phyloP scores from a whole-genome alignment of 495 filamentous ascomycete species.

The Chaetomium cochliodes region DNA sequence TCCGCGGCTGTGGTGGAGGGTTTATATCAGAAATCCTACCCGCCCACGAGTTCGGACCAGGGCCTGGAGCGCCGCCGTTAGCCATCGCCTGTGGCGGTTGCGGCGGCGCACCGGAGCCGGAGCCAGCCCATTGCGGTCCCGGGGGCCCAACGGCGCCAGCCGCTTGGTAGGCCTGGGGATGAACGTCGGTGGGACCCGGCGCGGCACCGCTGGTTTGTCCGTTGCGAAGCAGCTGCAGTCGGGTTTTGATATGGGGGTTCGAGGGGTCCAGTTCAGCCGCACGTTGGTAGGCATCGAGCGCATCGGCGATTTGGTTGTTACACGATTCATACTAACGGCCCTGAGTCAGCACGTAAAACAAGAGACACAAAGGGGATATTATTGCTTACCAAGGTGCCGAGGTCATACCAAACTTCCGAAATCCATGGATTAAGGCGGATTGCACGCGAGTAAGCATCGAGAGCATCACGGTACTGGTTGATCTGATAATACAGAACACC shows the following conservation, averaged over 20 bases:
- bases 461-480: slow-evolving; percentile 97
- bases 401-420: slow-evolving; percentile 98
- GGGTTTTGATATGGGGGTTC: slow-evolving; percentile 95
- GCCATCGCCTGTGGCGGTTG: slow-evolving; percentile 47
- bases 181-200: slow-evolving; percentile 57
- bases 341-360: slow-evolving; percentile 14
- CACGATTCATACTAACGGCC: slow-evolving; percentile 86
- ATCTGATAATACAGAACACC: slow-evolving; percentile 99
- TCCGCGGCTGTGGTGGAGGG: slow-evolving; percentile 66
- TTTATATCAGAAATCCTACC: slow-evolving; percentile 76
- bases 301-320: slow-evolving; percentile 97
- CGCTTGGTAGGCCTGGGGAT: slow-evolving; percentile 77
- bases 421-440: slow-evolving; percentile 98
- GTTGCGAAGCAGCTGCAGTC: slow-evolving; percentile 78
- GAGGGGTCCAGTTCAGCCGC: slow-evolving; percentile 90
- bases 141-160: slow-evolving; percentile 63
- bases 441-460: slow-evolving; percentile 97
- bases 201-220: slow-evolving; percentile 70
- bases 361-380: slow-evolving; percentile 10
- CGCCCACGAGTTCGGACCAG: slow-evolving; percentile 67
- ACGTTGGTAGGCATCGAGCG: slow-evolving; percentile 90
- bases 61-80: slow-evolving; percentile 59
- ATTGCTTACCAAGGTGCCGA: slow-evolving; percentile 85
- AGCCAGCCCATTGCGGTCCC: slow-evolving; percentile 84
- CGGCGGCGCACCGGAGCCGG: slow-evolving; percentile 56